Percentiles rank a stretch among this genome's conserved stretches.
phyloP scores from a whole-genome alignment of 768 basidiomycete species.

The Scleroderma bovista region DNA sequence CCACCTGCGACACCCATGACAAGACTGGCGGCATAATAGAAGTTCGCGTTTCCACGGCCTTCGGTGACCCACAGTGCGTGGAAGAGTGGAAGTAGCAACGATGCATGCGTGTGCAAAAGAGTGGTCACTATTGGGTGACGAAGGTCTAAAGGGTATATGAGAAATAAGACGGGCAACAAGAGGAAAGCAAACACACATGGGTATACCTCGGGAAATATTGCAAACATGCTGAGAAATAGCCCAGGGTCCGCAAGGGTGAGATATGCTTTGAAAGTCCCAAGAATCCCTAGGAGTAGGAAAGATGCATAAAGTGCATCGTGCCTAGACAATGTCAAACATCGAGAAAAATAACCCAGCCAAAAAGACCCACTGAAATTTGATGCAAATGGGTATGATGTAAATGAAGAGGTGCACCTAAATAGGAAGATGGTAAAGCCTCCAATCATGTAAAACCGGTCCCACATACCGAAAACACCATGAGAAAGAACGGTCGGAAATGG shows the following conservation, averaged over 20 bases:
- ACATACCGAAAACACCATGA: conserved; percentile 87
- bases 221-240: conserved; percentile 75
- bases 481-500: conserved; percentile 92
- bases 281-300: conserved; percentile 69
- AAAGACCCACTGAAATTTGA: conserved; percentile 73
- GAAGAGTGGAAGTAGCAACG: conserved; percentile 84
- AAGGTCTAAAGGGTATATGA: conserved; percentile 51
- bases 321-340: conserved; percentile 33
- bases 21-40: conserved; percentile 93
- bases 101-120: conserved; percentile 78
- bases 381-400: conserved; percentile 78
- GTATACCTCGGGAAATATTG: conserved; percentile 79
- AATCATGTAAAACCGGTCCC: not conserved
- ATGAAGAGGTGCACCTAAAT: conserved; percentile 74
- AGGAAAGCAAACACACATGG: conserved; percentile 51
- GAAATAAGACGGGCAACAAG: not conserved
- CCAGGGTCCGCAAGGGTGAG: conserved; percentile 87
- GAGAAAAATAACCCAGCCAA: not conserved
- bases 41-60: conserved; percentile 95
- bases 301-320: conserved; percentile 81
- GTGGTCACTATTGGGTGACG: conserved; percentile 80
- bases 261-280: conserved; percentile 87
- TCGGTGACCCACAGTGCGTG: conserved; percentile 87
- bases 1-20: conserved; percentile 90
- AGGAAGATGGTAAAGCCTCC: not conserved